These are phyloP conservation scores for Suillus weaverae DNA, from an alignment of 768 basidiomycete species.

Conservation along the genomic window DNA sequence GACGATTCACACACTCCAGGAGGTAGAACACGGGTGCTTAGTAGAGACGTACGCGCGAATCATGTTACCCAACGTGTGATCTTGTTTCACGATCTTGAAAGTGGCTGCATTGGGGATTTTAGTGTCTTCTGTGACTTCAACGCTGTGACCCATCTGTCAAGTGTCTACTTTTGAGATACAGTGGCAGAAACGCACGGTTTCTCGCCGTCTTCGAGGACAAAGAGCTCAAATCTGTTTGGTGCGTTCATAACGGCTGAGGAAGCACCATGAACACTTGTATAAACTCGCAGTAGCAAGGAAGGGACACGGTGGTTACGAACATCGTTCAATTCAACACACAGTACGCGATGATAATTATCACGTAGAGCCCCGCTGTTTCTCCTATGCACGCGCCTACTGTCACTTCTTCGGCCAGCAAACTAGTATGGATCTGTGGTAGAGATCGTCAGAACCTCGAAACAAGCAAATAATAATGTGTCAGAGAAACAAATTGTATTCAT, in stretches of 20 bases:
- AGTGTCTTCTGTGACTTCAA: constrained; percentile 91
- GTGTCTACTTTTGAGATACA: constrained; percentile 12
- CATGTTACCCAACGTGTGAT: constrained; percentile 96
- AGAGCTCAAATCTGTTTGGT: constrained; percentile 89
- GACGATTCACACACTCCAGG: constrained; percentile 5
- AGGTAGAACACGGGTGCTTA: constrained; percentile 13
- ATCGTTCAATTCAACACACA: constrained; percentile 7
- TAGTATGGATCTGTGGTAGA: background rate
- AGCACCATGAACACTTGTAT: background rate
- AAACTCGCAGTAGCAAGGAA: constrained; percentile 1
- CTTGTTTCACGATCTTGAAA: constrained; percentile 92
- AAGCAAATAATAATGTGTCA: constrained; percentile 28
- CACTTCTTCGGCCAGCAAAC: background rate
- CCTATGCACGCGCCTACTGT: background rate
- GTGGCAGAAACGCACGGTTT: constrained; percentile 67
- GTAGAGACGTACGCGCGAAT: constrained; percentile 73
- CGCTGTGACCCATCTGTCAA: constrained; percentile 45
- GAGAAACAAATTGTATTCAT: constrained; percentile 56
- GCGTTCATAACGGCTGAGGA: constrained; percentile 69
- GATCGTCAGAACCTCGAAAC: constrained; percentile 14
- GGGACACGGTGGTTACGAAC: background rate
- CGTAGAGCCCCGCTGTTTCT: background rate
- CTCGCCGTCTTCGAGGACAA: constrained; percentile 91
- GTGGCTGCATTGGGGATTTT: constrained; percentile 98
- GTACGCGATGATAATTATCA: background rate